Evolutionary conservation across 2,329 filamentous ascomycete species (phyloP), one percentile per base, ranked within the genome.

Genomic region (Calonectria henricotiae): DNA sequence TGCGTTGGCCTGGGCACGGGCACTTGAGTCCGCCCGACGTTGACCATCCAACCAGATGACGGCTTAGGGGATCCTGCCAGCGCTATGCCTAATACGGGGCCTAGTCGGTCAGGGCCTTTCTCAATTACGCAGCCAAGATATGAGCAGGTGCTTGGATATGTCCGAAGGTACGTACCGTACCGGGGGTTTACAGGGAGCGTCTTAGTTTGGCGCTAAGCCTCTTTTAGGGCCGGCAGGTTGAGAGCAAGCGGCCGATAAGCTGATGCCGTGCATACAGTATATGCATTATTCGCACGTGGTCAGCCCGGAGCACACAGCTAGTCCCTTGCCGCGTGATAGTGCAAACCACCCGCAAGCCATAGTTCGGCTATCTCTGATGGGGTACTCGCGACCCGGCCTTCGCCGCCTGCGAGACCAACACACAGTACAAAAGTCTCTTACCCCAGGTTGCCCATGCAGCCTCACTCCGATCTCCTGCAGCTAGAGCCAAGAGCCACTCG

Each of bases 251-350:
- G 64, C 62, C 75, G 76, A 78, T 78, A 76, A 77, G 76, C 76
- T 78, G 76, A 78, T 76, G 76, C 67, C 74, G 72, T 75, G 75
- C 74, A 72, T 72, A 77, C 76, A 71, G 76, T 78, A 58, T 54
- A 51, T 11, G 2, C 20, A 62, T 20, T 58, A 62, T 62, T 43
- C 46, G 65, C 71, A 76, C 75, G 35, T 68, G 15, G 20, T 66
- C 68, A 58, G 20, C 17, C 7, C 0, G 35, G 15, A 62, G 61
- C 69, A 17, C 27, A 1, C 20, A 49, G 23, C n/a, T 6, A 13
- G 62, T 27, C 27, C 43, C 67, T n/a, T 30, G 12, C 5, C 8
- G 3, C 0, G 30, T 67, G 72, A 46, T 77, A 74, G 71, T 39
- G 7, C 15, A 7, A 11, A 39, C 4, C 2, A 30, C 11, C 4